phyloP scores from a whole-genome alignment of 345 rosid genomes.

The Arabidopsis arenosa region DNA sequence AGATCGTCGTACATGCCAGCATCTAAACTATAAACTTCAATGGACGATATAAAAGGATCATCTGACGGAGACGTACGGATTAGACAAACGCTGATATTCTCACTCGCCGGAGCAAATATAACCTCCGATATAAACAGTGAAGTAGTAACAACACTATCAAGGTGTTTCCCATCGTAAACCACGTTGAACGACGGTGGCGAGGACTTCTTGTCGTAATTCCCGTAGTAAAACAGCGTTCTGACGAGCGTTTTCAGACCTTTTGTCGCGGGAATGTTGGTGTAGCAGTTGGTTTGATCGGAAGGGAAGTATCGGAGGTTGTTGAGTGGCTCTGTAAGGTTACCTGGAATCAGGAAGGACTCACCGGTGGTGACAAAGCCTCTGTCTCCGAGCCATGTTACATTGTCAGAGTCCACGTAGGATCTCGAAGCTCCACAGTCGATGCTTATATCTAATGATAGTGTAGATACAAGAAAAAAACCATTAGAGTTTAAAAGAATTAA shows the following conservation, averaged over 20 bases:
- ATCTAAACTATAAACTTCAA: slow-evolving; percentile 27
- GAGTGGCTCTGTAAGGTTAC: not conserved
- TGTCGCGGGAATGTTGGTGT: slow-evolving; percentile 33
- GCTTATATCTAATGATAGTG: slow-evolving; percentile 20
- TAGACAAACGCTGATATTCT: slow-evolving; percentile 23
- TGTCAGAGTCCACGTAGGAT: slow-evolving; percentile 34
- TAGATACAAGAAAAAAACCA: not conserved
- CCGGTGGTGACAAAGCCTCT: slow-evolving; percentile 23
- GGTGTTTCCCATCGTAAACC: slow-evolving; percentile 17
- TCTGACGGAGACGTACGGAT: not conserved
- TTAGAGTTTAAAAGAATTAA: too few relatives aligned
- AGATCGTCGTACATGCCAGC: slow-evolving; percentile 25
- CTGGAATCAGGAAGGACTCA: slow-evolving; percentile 11
- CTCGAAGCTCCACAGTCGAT: slow-evolving; percentile 38
- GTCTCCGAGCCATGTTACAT: slow-evolving; percentile 40
- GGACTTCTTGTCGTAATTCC: slow-evolving; percentile 30
- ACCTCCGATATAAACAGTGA: slow-evolving; percentile 11
- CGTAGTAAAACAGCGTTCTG: slow-evolving; percentile 30
- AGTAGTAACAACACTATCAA: not conserved
- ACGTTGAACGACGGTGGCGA: slow-evolving; percentile 36
- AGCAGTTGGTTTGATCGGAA: slow-evolving; percentile 39
- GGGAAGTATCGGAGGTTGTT: slow-evolving; percentile 37
- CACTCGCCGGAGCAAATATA: slow-evolving; percentile 21
- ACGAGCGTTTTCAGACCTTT: slow-evolving; percentile 29
- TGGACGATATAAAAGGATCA: slow-evolving; percentile 29